Evolutionary conservation across 345 rosid species (phyloP).

Genomic region (Gossypium arboreum): DNA sequence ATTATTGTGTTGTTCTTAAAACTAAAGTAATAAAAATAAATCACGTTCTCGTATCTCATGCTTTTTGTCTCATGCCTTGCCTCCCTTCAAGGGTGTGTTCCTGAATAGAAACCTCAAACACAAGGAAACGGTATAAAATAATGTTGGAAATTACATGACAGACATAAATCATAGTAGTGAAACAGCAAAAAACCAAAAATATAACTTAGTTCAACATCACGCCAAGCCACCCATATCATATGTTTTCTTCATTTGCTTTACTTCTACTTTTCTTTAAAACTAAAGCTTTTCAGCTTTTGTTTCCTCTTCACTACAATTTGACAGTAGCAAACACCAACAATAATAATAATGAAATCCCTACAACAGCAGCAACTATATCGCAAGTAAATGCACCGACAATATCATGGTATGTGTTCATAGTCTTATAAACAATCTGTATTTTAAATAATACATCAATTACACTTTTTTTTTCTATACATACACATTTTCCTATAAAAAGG

Average conservation of each 20-base stretch:
- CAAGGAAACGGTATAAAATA: slow-evolving; percentile 12
- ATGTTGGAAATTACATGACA: slow-evolving; percentile 9
- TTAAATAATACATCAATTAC: not conserved
- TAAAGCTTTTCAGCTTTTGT: slow-evolving; percentile 4
- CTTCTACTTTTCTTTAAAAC: not conserved
- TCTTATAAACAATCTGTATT: not conserved
- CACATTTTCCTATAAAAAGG: too few relatives aligned
- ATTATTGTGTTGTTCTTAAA: not conserved
- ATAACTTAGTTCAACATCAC: not conserved
- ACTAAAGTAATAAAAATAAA: slow-evolving; percentile 11
- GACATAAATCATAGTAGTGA: slow-evolving; percentile 5
- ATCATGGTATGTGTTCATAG: not conserved
- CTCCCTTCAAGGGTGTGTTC: slow-evolving; percentile 36
- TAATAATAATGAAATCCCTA: not conserved
- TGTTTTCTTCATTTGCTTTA: not conserved
- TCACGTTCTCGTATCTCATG: slow-evolving; percentile 39
- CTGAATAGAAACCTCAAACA: slow-evolving; percentile 1
- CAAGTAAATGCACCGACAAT: not conserved
- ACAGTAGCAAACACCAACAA: not conserved
- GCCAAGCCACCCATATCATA: slow-evolving; percentile 15
- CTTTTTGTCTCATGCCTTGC: slow-evolving; percentile 56
- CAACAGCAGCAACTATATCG: not conserved
- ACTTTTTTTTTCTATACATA: too few relatives aligned
- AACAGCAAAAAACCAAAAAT: not conserved
- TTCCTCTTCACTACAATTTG: not conserved